A percentile compares a stretch with the other conserved stretches of the same genome.
Conservation (phyloP, 176 grass and related monocot species). For the Oryza australiensis region DNA sequence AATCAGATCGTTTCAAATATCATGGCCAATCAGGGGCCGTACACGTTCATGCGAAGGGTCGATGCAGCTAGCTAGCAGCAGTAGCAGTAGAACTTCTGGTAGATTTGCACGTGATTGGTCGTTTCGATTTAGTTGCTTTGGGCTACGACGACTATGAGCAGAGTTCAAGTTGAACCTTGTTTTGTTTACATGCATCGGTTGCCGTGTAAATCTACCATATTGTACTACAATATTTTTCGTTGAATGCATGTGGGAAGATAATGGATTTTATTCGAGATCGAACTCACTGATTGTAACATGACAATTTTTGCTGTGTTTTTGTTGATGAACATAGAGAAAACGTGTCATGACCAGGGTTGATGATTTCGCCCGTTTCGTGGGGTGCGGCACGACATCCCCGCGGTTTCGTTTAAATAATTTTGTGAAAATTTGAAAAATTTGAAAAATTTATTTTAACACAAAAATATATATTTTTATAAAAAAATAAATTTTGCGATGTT, state of each 20-base stretch:
- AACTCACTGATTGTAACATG: no score
- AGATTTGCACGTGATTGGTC: conserved; percentile 27
- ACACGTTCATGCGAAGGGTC: not conserved
- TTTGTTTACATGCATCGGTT: conserved; percentile 46
- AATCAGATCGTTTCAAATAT: conserved; percentile 3
- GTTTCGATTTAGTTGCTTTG: not conserved
- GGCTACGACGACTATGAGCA: not conserved
- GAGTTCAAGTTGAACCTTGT: conserved; percentile 56
- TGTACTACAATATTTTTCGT: not conserved
- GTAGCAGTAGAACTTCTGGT: not conserved
- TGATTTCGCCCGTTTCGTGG: no score
- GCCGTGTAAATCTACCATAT: no score
- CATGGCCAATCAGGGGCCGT: conserved; percentile 15
- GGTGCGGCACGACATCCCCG: no score
- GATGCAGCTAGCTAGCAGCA: not conserved
- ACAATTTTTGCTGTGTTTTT: no score
- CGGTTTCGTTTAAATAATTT: no score
- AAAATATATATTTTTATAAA: no score
- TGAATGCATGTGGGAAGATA: not conserved
- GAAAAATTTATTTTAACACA: no score
- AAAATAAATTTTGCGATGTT: no score
- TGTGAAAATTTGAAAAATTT: no score
- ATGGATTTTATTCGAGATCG: not conserved
- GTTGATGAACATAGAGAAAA: no score
- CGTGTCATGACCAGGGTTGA: no score